Conservation (phyloP, 306 rosid genomes). For the Sophora flavescens region DNA sequence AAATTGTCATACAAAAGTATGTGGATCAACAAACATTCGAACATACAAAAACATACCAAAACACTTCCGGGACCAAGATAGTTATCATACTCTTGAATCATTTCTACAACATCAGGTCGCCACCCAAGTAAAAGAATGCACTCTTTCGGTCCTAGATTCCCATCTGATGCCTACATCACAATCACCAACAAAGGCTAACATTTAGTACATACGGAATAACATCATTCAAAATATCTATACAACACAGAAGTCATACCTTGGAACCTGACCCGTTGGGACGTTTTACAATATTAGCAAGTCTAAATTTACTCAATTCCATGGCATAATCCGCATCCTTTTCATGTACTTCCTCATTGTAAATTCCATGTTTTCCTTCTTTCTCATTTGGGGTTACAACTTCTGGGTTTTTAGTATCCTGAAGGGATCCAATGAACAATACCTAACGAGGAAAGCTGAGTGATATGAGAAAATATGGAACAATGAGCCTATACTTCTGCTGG, state of each 20-base stretch:
- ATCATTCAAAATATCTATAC: constrained; percentile 16
- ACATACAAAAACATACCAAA: constrained; percentile 65
- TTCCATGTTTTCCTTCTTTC: constrained; percentile 52
- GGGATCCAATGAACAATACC: constrained; percentile 81
- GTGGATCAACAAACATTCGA: constrained; percentile 12
- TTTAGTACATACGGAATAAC: not conserved
- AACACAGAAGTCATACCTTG: constrained; percentile 63
- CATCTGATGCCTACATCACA: constrained; percentile 72
- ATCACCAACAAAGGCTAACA: constrained; percentile 25
- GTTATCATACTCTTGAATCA: constrained; percentile 94
- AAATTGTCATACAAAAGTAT: not conserved
- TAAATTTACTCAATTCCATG: constrained; percentile 54
- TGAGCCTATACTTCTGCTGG: not conserved
- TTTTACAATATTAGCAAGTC: constrained; percentile 66
- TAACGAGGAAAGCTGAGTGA: constrained; percentile 51
- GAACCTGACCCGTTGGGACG: constrained; percentile 76
- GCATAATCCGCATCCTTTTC: constrained; percentile 57
- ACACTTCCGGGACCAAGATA: constrained; percentile 98
- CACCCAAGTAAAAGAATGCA: constrained; percentile 91
- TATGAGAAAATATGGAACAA: constrained; percentile 20
- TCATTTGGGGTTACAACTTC: constrained; percentile 42
- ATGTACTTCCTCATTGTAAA: constrained; percentile 51
- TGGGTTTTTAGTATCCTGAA: constrained; percentile 55
- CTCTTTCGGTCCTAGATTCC: constrained; percentile 82
- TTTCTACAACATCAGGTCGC: constrained; percentile 80